A percentile compares a stretch with the other conserved stretches of the same genome.
These are phyloP conservation scores for Meredithiella fracta DNA, from an alignment of 2,329 filamentous ascomycete species.

Conservation along the genomic window DNA sequence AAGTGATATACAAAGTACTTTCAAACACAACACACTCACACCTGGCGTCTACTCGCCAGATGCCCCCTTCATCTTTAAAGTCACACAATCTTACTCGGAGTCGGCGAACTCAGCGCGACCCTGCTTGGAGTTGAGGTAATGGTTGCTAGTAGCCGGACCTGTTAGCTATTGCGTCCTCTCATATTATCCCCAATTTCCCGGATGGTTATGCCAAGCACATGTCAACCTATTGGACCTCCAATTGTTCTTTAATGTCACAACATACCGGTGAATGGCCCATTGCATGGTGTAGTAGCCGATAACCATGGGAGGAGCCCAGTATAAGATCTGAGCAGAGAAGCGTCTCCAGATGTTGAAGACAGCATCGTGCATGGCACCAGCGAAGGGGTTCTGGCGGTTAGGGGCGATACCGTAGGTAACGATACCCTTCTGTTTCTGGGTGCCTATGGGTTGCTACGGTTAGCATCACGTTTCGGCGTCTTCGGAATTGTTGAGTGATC, in stretches of 20 bases:
- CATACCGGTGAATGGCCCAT: slow-evolving; percentile 84
- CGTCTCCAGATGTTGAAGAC: slow-evolving; percentile 93
- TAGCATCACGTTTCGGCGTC: neutral
- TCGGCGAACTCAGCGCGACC: slow-evolving; percentile 41
- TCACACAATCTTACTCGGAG: slow-evolving; percentile 17
- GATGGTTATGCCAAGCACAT: no score
- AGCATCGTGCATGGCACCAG: slow-evolving; percentile 60
- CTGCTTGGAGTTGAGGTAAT: slow-evolving; percentile 67
- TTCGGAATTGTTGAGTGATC: neutral
- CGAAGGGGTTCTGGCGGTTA: slow-evolving; percentile 81
- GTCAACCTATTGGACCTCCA: no score
- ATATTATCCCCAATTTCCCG: neutral
- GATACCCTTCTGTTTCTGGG: slow-evolving; percentile 46
- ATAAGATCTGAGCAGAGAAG: slow-evolving; percentile 72
- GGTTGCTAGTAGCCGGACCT: slow-evolving; percentile 46
- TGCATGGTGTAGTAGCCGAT: slow-evolving; percentile 67
- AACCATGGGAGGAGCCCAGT: slow-evolving; percentile 66
- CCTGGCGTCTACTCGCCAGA: slow-evolving; percentile 1
- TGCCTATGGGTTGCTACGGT: slow-evolving; percentile 26
- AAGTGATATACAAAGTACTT: slow-evolving; percentile 14
- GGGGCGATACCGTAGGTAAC: slow-evolving; percentile 59
- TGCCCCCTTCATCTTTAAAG: neutral
- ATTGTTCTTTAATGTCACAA: neutral
- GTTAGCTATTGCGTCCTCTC: neutral
- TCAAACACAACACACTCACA: slow-evolving; percentile 5